Evolutionary conservation across 495 filamentous ascomycete genomes (phyloP), one percentile per base, ranked within the genome.

Genomic region (Podospora pseudocomata): DNA sequence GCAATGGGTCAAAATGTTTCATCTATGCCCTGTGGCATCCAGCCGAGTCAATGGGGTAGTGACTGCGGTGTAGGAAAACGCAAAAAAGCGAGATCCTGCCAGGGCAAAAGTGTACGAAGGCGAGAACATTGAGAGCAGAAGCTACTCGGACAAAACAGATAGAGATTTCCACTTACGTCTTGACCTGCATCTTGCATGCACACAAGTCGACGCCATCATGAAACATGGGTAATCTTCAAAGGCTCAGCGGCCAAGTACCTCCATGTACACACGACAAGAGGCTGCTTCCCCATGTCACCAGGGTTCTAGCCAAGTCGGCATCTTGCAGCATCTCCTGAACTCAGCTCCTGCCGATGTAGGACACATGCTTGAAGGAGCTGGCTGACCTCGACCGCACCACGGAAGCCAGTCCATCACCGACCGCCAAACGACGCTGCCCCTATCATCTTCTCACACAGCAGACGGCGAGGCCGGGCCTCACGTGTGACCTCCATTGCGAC

Each of bases 11-110:
- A 70, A 55, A 70, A 34, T 67, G 39, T 75, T 75, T 70, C 39
- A 73, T 81, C 78, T 80, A 39, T 78, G 80, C 80, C 80, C 78
- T 32, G 76, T 70, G 73, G 75, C 78, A 75, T 71, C 78, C 76
- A 81, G 76, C 77, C 76, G 74, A 69, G 74, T 65, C 78, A 79
- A 77, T 71, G 62, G 67, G 66, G 66, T 63, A 64, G 71, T 69
- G 66, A 69, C 72, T 67, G 76, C 77, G 76, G 78, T 79, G 79
- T 79, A 62, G 66, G 70, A 77, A 74, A 69, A 79, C 77, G 71
- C 72, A 64, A 70, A 67, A 69, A 69, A 73, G 68, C 54, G 70
- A 64, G 59, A 56, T 64, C 70, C 70, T 66, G 70, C 70, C 66
- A 66, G 62, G 70, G 70, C 70, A 71, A 53, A 11, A 49, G 59